These are phyloP conservation scores for Penicillium daleae DNA, from an alignment of 495 filamentous ascomycete species.

Conservation along the genomic window DNA sequence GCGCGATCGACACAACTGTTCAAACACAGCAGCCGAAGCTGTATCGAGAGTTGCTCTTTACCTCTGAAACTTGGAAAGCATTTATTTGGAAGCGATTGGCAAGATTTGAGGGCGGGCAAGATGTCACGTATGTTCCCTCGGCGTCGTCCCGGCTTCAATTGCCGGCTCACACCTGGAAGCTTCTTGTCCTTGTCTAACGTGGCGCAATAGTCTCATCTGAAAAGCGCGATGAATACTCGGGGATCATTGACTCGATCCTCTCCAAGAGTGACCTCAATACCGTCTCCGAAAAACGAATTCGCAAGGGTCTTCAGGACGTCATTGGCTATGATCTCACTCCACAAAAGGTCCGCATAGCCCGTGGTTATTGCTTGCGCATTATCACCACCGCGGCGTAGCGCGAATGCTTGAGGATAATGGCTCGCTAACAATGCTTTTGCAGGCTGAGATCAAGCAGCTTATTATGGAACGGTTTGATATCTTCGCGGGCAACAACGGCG, in stretches of 20 bases:
- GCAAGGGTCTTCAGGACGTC: constrained; percentile 77
- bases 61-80: background rate
- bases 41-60: background rate
- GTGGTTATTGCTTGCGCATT: background rate
- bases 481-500: constrained; percentile 56
- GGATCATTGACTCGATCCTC: constrained; percentile 92
- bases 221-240: constrained; percentile 68
- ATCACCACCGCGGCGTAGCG: background rate
- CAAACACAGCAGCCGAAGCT: constrained; percentile 8
- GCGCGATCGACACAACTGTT: constrained; percentile 12
- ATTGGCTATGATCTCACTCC: constrained; percentile 80
- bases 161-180: constrained; percentile 14
- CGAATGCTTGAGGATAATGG: background rate
- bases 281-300: constrained; percentile 90
- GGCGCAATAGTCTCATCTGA: constrained; percentile 64
- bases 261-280: constrained; percentile 80
- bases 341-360: constrained; percentile 69
- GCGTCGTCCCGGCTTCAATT: constrained; percentile 25
- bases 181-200: constrained; percentile 18
- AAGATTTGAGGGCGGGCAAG: constrained; percentile 21
- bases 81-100: background rate
- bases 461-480: constrained; percentile 92
- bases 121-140: constrained; percentile 50
- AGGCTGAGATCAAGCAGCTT: constrained; percentile 80
- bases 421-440: constrained; percentile 10